Evolutionary conservation across 495 filamentous ascomycete genomes (phyloP), one percentile per base, ranked within the genome.

Genomic region (Lasiosphaeriaceae sp.): DNA sequence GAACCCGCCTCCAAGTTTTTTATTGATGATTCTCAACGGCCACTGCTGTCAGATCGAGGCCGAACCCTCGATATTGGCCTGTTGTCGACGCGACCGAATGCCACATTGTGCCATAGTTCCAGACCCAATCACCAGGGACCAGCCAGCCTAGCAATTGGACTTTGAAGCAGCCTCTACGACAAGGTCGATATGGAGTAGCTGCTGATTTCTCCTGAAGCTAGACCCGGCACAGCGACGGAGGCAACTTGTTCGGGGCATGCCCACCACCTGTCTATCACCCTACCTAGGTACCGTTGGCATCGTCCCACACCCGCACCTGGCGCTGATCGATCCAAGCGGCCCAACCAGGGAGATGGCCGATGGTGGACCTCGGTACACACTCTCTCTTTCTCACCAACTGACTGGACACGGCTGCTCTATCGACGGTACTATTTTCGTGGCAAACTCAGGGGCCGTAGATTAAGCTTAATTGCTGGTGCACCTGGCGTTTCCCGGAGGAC

Each of bases 351-450:
- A 39, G 16, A 29, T 19, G 41, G 45, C 48, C 19, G 29, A 26
- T 47, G 35, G 47, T 35, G 12, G 52, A 39, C 11, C 29, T 20
- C 11, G 24, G 31, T 31, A 31, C 26, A 31, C 26, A 31, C 26
- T 4, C 9, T 31, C 26, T 4, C 26, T 4, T 3, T 19, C 23
- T 16, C 46, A 47, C 47, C 39, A 52, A 45, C 31, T 37, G 34
- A 41, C 46, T 34, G 50, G 50, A 48, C 48, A 34, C 45, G 54
- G 50, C 43, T 31, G 54, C 52, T 34, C 46, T 49, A 29, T 54
- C 58, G 14, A 23, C 11, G 67, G 59, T 74, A 47, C 71, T 74
- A 75, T 74, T 74, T 74, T 74, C 60, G 63, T 66, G 59, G 59
- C 59, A 50, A 26, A 46, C 20, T 41, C 55, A 57, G 56, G 63